Conservation (phyloP, 2,329 filamentous ascomycete species). For the Epichloe bromicola region DNA sequence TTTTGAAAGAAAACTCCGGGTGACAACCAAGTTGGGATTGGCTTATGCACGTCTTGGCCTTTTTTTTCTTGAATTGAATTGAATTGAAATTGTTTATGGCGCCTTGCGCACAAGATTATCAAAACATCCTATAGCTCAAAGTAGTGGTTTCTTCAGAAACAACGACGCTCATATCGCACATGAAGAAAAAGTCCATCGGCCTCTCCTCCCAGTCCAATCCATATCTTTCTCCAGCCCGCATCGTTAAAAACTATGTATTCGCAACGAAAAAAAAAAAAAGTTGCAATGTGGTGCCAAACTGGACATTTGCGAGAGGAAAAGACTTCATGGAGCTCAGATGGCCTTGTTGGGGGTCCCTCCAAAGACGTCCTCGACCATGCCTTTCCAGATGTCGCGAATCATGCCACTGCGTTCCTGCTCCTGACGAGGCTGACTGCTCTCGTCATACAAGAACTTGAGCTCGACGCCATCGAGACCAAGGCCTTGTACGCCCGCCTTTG, state of each 20-base stretch:
- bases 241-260: background rate
- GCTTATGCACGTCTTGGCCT: background rate
- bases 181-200: background rate
- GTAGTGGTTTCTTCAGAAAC: background rate
- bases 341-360: slow-evolving; percentile 12
- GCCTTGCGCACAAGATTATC: background rate
- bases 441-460: slow-evolving; percentile 37
- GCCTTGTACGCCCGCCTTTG: slow-evolving; percentile 45
- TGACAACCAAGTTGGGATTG: background rate
- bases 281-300: slow-evolving; percentile 2
- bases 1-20: too few relatives aligned
- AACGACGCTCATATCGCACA: slow-evolving; percentile 3
- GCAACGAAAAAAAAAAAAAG: slow-evolving; percentile 2
- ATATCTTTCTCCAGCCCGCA: background rate
- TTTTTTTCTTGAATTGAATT: too few relatives aligned
- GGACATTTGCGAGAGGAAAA: too few relatives aligned
- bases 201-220: too few relatives aligned
- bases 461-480: slow-evolving; percentile 43
- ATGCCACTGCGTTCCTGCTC: slow-evolving; percentile 27
- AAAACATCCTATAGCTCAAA: slow-evolving; percentile 1
- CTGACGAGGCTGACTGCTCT: slow-evolving; percentile 13
- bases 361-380: slow-evolving; percentile 38
- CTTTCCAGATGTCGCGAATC: slow-evolving; percentile 42
- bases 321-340: background rate
- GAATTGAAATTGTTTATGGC: background rate